These are phyloP conservation scores for Eleusine coracana DNA, from an alignment of 176 grass and related monocot species.

Conservation along the genomic window DNA sequence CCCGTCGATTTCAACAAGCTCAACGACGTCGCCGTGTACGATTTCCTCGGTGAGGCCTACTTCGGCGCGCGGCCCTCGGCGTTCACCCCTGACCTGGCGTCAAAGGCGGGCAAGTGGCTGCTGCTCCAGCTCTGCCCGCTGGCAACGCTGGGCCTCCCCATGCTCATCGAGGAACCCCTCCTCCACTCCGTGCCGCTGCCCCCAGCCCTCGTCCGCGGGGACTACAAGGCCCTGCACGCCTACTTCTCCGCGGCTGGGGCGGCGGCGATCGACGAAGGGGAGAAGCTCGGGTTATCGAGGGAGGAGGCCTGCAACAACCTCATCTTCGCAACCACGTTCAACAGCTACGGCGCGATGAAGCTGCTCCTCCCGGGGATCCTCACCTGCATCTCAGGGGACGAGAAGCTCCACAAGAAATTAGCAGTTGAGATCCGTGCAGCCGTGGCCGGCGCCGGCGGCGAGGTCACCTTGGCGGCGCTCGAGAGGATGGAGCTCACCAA, in stretches of 20 bases:
- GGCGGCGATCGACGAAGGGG: conserved; percentile 44
- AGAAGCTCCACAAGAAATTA: conserved; percentile 51
- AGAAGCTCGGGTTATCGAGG: conserved; percentile 47
- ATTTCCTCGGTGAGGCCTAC: conserved; percentile 76
- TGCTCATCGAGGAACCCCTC: conserved; percentile 67
- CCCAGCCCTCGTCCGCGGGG: conserved; percentile 27
- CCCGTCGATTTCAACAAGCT: conserved; percentile 55
- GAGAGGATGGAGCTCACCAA: conserved; percentile 73
- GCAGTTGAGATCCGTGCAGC: conserved; percentile 47
- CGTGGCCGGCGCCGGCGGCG: conserved; percentile 44
- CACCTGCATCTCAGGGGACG: background rate
- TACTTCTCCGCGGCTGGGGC: conserved; percentile 42
- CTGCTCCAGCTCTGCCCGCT: conserved; percentile 55
- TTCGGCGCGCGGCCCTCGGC: conserved; percentile 56
- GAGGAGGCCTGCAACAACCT: conserved; percentile 78
- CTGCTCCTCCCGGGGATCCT: conserved; percentile 54
- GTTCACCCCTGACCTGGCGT: conserved; percentile 18
- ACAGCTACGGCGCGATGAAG: conserved; percentile 70
- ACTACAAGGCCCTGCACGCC: conserved; percentile 61
- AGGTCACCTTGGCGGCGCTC: conserved; percentile 47
- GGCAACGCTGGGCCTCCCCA: conserved; percentile 49
- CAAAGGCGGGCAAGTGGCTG: conserved; percentile 60
- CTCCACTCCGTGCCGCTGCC: conserved; percentile 65
- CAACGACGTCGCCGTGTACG: conserved; percentile 60
- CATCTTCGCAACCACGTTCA: conserved; percentile 70